A percentile compares a stretch with the other conserved stretches of the same genome.
phyloP scores from a whole-genome alignment of 2,329 filamentous ascomycete species.

The Madurella mycetomatis region DNA sequence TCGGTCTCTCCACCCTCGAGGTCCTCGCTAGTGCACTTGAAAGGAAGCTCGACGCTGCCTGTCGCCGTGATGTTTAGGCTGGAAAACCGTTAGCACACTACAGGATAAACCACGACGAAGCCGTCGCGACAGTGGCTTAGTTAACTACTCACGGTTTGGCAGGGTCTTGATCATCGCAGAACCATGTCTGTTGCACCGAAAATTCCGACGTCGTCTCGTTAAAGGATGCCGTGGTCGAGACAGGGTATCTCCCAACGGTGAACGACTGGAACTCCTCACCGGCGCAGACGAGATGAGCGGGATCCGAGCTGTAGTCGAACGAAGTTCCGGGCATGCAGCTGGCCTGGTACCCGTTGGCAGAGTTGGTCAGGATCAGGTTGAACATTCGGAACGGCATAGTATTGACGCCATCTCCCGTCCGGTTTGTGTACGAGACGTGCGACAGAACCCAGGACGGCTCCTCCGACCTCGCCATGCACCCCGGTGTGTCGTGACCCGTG shows the following conservation, averaged over 20 bases:
- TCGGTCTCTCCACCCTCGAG: constrained; percentile 6
- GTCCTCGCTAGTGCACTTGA: constrained; percentile 18
- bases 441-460: constrained; percentile 23
- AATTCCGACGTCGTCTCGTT: constrained; percentile 18
- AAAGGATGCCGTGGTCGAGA: constrained; percentile 20
- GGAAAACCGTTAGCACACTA: neutral
- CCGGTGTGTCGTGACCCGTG: constrained; percentile 19
- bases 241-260: constrained; percentile 15
- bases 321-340: constrained; percentile 21
- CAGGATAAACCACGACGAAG: too few relatives aligned
- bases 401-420: constrained; percentile 16
- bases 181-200: constrained; percentile 26
- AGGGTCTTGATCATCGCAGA: constrained; percentile 23
- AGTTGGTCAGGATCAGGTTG: constrained; percentile 23
- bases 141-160: constrained; percentile 26
- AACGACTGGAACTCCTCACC: constrained; percentile 17
- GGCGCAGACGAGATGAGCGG: constrained; percentile 11
- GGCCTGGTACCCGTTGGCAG: constrained; percentile 23
- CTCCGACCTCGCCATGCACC: constrained; percentile 19
- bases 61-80: constrained; percentile 22
- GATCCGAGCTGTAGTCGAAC: constrained; percentile 5
- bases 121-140: too few relatives aligned
- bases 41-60: constrained; percentile 15
- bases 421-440: constrained; percentile 19
- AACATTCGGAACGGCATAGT: constrained; percentile 16